Percentiles rank a stretch among this genome's conserved stretches.
Evolutionary conservation across 2,329 filamentous ascomycete genomes (phyloP).

Genomic region (Coleophoma crateriformis): DNA sequence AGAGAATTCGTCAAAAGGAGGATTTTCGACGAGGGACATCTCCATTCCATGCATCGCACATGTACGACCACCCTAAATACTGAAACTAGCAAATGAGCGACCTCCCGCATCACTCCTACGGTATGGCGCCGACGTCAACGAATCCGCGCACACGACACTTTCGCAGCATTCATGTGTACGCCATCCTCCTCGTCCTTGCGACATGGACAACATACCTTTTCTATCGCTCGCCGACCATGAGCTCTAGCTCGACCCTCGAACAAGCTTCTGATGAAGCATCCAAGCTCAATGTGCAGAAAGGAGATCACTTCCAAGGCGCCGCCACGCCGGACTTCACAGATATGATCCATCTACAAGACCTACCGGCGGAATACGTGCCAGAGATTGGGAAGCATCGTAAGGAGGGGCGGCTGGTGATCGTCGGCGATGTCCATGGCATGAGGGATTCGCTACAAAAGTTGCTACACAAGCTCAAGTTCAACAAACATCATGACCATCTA

Average conservation of each 20-base stretch:
- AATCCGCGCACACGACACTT: neutral
- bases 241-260: neutral
- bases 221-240: neutral
- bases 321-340: conserved; percentile 9
- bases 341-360: conserved; percentile 21
- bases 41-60: too few relatives aligned
- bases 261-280: neutral
- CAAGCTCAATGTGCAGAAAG: too few relatives aligned
- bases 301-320: neutral
- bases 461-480: conserved; percentile 61
- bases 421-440: conserved; percentile 94
- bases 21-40: too few relatives aligned
- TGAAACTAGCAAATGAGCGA: too few relatives aligned
- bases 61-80: too few relatives aligned
- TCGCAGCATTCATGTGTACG: neutral
- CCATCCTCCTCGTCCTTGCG: neutral
- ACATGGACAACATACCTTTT: neutral
- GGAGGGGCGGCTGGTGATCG: conserved; percentile 63
- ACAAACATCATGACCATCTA: conserved; percentile 62
- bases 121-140: too few relatives aligned
- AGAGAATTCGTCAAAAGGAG: too few relatives aligned
- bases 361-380: conserved; percentile 21
- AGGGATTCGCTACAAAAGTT: conserved; percentile 59
- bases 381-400: conserved; percentile 28
- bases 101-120: too few relatives aligned